Conservation (phyloP, 2,329 filamentous ascomycete genomes). For the Diaporthe humulicola region DNA sequence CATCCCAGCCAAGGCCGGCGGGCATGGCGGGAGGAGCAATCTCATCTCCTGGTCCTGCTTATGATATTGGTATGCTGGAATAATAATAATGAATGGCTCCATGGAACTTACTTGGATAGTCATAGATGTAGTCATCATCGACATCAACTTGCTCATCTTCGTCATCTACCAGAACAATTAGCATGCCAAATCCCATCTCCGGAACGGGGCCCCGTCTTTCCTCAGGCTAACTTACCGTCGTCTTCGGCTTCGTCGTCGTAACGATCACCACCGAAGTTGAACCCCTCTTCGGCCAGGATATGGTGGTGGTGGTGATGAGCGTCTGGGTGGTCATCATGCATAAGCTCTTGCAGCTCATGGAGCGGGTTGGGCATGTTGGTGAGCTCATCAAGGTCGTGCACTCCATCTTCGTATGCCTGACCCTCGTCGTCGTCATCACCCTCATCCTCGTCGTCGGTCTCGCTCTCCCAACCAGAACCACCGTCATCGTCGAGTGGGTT, state of each 20-base stretch:
- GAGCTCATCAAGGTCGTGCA: slow-evolving; percentile 68
- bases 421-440: slow-evolving; percentile 59
- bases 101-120: slow-evolving; percentile 66
- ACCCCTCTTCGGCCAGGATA: slow-evolving; percentile 46
- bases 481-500: slow-evolving; percentile 71
- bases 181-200: slow-evolving; percentile 35
- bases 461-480: slow-evolving; percentile 72
- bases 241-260: slow-evolving; percentile 70
- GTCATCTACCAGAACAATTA: slow-evolving; percentile 66
- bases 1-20: slow-evolving; percentile 69
- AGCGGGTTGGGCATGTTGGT: slow-evolving; percentile 43
- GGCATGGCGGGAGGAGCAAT: slow-evolving; percentile 58
- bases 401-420: slow-evolving; percentile 66
- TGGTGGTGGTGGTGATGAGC: slow-evolving; percentile 55
- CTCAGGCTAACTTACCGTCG: slow-evolving; percentile 61
- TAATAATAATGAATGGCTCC: slow-evolving; percentile 20
- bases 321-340: slow-evolving; percentile 67
- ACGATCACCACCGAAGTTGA: slow-evolving; percentile 37
- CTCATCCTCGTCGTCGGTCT: slow-evolving; percentile 68
- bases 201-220: background rate
- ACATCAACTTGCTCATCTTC: slow-evolving; percentile 78
- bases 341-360: slow-evolving; percentile 65
- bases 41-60: slow-evolving; percentile 54
- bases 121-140: slow-evolving; percentile 76
- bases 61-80: slow-evolving; percentile 16